Conservation (phyloP, 768 basidiomycete species). For the Lanmaoa rubissima region DNA sequence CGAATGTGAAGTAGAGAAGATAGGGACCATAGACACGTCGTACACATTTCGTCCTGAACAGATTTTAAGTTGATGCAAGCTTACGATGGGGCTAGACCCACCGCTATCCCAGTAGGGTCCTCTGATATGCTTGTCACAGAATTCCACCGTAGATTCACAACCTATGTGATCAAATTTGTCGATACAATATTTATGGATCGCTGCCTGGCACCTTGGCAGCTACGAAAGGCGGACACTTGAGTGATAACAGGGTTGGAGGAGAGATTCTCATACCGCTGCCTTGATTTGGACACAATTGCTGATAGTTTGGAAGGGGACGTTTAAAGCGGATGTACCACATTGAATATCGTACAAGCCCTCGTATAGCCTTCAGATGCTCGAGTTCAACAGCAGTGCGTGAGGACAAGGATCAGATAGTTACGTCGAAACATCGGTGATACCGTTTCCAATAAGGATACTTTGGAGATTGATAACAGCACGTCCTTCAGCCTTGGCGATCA, state of each 20-base stretch:
- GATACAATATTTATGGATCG: conserved; percentile 58
- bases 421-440: conserved; percentile 55
- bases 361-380: conserved; percentile 31
- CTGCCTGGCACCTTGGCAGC: conserved; percentile 67
- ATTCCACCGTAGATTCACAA: conserved; percentile 63
- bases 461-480: conserved; percentile 59
- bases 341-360: conserved; percentile 46
- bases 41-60: conserved; percentile 48
- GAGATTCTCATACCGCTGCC: conserved; percentile 42
- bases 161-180: conserved; percentile 62
- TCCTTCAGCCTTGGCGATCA: conserved; percentile 46
- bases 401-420: conserved; percentile 27
- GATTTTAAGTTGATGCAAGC: not conserved
- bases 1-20: not conserved
- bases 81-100: conserved; percentile 19
- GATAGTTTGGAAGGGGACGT: conserved; percentile 48
- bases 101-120: conserved; percentile 38
- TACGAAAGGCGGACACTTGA: conserved; percentile 22
- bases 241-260: not conserved
- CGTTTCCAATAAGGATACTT: conserved; percentile 75
- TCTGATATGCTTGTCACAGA: conserved; percentile 60
- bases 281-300: conserved; percentile 49
- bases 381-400: not conserved
- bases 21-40: conserved; percentile 52
- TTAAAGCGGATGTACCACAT: conserved; percentile 50